phyloP scores from a whole-genome alignment of 2,329 filamentous ascomycete genomes.

The Fusarium sp. region DNA sequence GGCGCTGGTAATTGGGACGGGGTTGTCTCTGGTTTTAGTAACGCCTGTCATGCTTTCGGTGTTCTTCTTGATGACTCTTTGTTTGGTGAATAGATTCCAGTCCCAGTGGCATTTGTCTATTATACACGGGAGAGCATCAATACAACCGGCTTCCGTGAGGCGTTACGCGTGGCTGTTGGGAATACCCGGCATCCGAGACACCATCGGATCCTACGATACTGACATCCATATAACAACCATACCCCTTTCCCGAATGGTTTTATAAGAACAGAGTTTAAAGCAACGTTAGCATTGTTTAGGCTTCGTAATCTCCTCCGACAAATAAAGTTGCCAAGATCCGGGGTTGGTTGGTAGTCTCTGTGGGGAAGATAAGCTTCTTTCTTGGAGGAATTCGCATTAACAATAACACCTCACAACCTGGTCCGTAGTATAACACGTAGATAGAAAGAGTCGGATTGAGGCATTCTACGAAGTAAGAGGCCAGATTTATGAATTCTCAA shows the following conservation, averaged over 20 bases:
- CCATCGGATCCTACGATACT: neutral
- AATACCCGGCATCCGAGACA: neutral
- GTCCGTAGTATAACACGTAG: neutral
- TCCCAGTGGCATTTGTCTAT: neutral
- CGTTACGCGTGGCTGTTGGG: neutral
- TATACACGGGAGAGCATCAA: neutral
- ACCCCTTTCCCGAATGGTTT: neutral
- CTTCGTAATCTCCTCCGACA: neutral
- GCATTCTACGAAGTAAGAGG: too few relatives aligned
- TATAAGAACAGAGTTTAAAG: neutral
- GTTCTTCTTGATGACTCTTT: neutral
- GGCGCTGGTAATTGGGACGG: neutral
- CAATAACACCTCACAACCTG: neutral
- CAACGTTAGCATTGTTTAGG: neutral
- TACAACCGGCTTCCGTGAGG: neutral
- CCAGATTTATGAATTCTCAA: neutral
- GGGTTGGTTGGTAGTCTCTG: neutral
- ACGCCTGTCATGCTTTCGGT: neutral
- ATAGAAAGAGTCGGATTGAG: neutral
- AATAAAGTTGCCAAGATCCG: slow-evolving; percentile 4
- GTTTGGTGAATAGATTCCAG: neutral
- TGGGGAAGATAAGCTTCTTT: slow-evolving; percentile 3
- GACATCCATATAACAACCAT: neutral
- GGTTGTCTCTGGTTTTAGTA: neutral
- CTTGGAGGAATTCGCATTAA: neutral